Conservation (phyloP, 129 eudicot species). For the Helianthus annuus region HanXRQr2.0-SUNRISE NC_035443.2:7363489-7363988, state of each 20-base stretch:
- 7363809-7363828: slow-evolving; percentile 26
- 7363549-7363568: neutral
- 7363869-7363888: slow-evolving; percentile 14
- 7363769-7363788: slow-evolving; percentile 26
- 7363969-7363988: slow-evolving; percentile 32
- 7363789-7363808: slow-evolving; percentile 29
- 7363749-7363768: slow-evolving; percentile 2
- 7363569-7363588: neutral
- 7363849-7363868: slow-evolving; percentile 29
- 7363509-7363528: too few relatives aligned
- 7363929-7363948: slow-evolving; percentile 33
- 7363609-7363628: too few relatives aligned
- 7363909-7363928: slow-evolving; percentile 10
- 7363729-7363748: neutral
- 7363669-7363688: neutral
- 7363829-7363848: slow-evolving; percentile 26
- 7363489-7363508: too few relatives aligned
- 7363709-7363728: neutral
- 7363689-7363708: neutral
- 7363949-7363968: slow-evolving; percentile 33
- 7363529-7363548: too few relatives aligned
- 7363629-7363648: slow-evolving; percentile 15
- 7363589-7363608: too few relatives aligned
- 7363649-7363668: slow-evolving; percentile 10
- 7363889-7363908: slow-evolving; percentile 35